Evolutionary conservation across 2,329 filamentous ascomycete genomes (phyloP).

Genomic region (Paecilomyces sp.): DNA sequence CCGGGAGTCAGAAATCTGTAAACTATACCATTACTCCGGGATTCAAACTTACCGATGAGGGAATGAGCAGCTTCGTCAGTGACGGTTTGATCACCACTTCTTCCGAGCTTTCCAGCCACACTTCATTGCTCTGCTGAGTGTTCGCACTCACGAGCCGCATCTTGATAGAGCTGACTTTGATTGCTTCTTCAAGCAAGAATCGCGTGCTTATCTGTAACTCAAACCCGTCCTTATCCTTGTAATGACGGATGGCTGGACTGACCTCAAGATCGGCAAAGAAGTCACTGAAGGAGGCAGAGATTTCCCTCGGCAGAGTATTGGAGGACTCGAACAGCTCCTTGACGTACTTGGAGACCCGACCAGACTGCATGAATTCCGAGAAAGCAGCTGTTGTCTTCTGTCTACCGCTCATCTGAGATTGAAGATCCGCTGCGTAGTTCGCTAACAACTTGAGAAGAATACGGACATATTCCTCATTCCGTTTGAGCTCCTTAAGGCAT

Average conservation of each 20-base stretch:
- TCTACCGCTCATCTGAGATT: conserved; percentile 21
- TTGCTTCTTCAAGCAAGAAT: conserved; percentile 64
- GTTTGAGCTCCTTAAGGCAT: conserved; percentile 70
- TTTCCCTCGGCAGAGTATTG: conserved; percentile 49
- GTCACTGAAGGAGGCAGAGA: conserved; percentile 60
- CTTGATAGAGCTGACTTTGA: conserved; percentile 59
- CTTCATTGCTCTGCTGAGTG: conserved; percentile 51
- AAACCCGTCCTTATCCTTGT: conserved; percentile 67
- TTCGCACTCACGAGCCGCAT: conserved; percentile 54
- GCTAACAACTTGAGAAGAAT: conserved; percentile 61
- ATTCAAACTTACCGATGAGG: conserved; percentile 35
- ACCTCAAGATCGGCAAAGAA: conserved; percentile 68
- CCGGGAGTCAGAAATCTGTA: conserved; percentile 1
- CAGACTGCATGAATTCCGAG: conserved; percentile 20
- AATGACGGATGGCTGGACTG: conserved; percentile 61
- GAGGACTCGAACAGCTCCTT: conserved; percentile 43
- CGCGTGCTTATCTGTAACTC: conserved; percentile 59
- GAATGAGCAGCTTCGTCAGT: conserved; percentile 44
- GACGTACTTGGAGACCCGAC: conserved; percentile 26
- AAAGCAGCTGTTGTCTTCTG: conserved; percentile 24
- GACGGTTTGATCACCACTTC: conserved; percentile 49
- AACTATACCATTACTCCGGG: not conserved
- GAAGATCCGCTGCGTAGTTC: conserved; percentile 27
- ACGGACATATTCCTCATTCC: conserved; percentile 71
- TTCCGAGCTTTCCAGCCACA: conserved; percentile 52